Conservation (phyloP, 2,329 filamentous ascomycete species). For the Fusarium pseudocircinatum region DNA sequence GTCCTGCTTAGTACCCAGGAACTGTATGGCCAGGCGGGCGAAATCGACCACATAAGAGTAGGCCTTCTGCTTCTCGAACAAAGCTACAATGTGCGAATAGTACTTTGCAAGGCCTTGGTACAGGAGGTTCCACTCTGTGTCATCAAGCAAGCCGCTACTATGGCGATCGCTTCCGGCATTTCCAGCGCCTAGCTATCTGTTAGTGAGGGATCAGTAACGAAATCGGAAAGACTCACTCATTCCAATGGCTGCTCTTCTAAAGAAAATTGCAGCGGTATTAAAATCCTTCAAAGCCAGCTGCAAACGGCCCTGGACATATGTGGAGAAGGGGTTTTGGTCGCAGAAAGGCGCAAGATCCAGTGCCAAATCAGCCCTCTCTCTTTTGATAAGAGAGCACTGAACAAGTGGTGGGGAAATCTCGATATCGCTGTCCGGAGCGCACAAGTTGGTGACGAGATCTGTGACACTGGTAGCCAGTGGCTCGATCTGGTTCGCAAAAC, state of each 20-base stretch:
- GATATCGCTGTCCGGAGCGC: conserved; percentile 71
- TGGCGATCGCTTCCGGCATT: conserved; percentile 61
- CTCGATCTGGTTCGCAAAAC: conserved; percentile 62
- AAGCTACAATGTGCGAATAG: conserved; percentile 83
- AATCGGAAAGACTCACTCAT: conserved; percentile 71
- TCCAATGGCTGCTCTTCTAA: conserved; percentile 84
- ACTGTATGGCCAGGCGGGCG: conserved; percentile 77
- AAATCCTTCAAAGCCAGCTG: conserved; percentile 78
- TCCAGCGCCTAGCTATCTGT: conserved; percentile 53
- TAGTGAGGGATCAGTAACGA: conserved; percentile 32
- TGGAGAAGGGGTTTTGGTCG: conserved; percentile 69
- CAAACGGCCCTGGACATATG: conserved; percentile 86
- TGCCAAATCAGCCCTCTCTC: conserved; percentile 68
- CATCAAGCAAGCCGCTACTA: conserved; percentile 75
- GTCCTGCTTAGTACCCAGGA: conserved; percentile 51
- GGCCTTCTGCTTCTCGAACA: conserved; percentile 82
- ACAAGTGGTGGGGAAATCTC: conserved; percentile 69
- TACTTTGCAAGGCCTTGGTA: conserved; percentile 83
- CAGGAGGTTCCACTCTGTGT: conserved; percentile 75
- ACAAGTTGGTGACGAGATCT: conserved; percentile 73
- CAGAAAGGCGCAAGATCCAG: conserved; percentile 66
- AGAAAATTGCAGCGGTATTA: conserved; percentile 76
- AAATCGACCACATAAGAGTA: conserved; percentile 88
- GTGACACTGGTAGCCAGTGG: conserved; percentile 69
- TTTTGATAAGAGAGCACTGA: conserved; percentile 70